Conservation (phyloP, 805 yeast species). For the Brettanomyces sp. region DNA sequence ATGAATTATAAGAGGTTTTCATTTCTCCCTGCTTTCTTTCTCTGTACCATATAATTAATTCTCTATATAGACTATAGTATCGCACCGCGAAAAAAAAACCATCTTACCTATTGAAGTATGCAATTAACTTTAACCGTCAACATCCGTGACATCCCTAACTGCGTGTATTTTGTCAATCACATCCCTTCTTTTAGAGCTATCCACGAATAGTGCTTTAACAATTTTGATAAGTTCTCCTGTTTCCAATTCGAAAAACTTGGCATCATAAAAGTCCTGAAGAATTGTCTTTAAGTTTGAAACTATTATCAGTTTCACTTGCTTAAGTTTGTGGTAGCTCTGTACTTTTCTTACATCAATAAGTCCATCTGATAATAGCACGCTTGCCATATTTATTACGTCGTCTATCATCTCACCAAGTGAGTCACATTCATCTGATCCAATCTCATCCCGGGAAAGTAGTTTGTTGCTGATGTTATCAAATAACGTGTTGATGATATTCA, state of each 20-base stretch:
- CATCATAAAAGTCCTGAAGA: constrained; percentile 41
- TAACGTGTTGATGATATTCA: constrained; percentile 10
- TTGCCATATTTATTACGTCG: background rate
- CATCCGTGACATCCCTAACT: constrained; percentile 22
- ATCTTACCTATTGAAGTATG: background rate
- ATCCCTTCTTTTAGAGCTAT: constrained; percentile 34
- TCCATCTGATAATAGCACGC: background rate
- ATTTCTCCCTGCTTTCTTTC: background rate
- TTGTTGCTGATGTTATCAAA: constrained; percentile 12
- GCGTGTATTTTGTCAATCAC: constrained; percentile 38
- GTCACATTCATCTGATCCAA: constrained; percentile 26
- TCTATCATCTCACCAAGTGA: constrained; percentile 11
- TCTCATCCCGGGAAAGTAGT: constrained; percentile 16
- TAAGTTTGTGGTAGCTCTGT: constrained; percentile 20
- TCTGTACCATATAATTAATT: background rate
- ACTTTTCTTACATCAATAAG: constrained; percentile 9
- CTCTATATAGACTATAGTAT: constrained; percentile 1
- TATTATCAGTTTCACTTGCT: constrained; percentile 19
- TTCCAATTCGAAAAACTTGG: constrained; percentile 38
- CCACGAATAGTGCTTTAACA: constrained; percentile 34
- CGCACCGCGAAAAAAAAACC: background rate
- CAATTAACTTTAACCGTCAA: background rate
- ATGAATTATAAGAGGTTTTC: constrained; percentile 17
- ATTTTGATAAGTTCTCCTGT: constrained; percentile 36
- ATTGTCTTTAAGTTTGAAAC: constrained; percentile 33